Percentiles rank a stretch among this genome's conserved stretches.
Evolutionary conservation across 2,329 filamentous ascomycete species (phyloP).

Genomic region (Decorospora gaudefroyi): DNA sequence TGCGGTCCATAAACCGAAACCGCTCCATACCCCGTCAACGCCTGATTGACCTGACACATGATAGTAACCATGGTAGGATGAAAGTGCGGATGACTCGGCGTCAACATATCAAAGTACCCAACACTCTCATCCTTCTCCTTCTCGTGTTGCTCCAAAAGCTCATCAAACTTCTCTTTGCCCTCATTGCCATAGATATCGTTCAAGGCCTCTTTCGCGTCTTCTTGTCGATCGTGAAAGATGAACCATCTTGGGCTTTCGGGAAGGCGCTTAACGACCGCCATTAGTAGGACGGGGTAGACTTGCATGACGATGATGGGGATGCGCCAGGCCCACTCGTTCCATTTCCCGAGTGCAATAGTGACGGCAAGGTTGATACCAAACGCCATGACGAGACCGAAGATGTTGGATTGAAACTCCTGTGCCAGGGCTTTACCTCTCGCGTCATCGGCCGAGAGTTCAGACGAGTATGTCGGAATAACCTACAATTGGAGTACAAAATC

Average conservation of each 20-base stretch:
- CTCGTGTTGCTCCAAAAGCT: constrained; percentile 57
- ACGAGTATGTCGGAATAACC: constrained; percentile 64
- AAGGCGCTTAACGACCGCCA: constrained; percentile 58
- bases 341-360: constrained; percentile 59
- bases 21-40: constrained; percentile 62
- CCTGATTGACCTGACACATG: constrained; percentile 67
- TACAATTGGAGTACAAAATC: no score
- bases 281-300: constrained; percentile 59
- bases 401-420: constrained; percentile 68
- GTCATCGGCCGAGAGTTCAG: constrained; percentile 61
- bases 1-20: constrained; percentile 67
- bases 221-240: constrained; percentile 56
- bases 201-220: constrained; percentile 58
- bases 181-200: constrained; percentile 57
- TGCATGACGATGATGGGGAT: constrained; percentile 66
- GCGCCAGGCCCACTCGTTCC: constrained; percentile 65
- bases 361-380: constrained; percentile 63
- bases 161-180: constrained; percentile 55
- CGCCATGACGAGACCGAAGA: constrained; percentile 64
- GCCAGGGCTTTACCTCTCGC: constrained; percentile 62
- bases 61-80: constrained; percentile 65
- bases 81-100: constrained; percentile 59
- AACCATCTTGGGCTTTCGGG: constrained; percentile 65
- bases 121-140: constrained; percentile 56
- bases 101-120: constrained; percentile 63